Base-by-base conservation (phyloP, 768 basidiomycete genomes). In the Udeniomyces megalosporus region DNA sequence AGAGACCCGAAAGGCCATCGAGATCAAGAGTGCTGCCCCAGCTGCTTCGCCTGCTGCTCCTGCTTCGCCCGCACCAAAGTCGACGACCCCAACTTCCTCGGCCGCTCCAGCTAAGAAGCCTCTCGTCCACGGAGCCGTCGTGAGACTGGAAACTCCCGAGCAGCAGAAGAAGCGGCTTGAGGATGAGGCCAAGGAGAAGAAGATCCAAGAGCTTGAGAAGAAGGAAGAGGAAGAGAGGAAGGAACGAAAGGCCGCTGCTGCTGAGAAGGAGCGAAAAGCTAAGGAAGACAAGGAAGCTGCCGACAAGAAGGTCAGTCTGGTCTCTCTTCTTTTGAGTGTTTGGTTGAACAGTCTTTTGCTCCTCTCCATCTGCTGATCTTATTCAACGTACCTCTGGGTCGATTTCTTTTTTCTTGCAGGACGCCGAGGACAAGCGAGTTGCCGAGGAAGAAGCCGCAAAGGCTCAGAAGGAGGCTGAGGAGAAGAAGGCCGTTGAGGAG, bases 101-200 rank as follows among this genome's bases (percentile, higher is more conserved):
- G 82, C 75, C 17, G 77, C 77, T 69, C 79, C 81, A 57, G 78
- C 80, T 29, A 80, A 80, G 69, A 73, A 74, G 67, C 77, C 76
- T 71, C 73, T 78, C 12, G 65, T 78, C 66, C 78, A 59, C 28
- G 34, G 63, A 31, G 66, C 57, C 26, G 44, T 48, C 34, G 61
- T 62, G 42, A 49, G 58, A 29, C 32, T 65, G 32, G 63, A 65
- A 49, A 62, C 54, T 24, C 42, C 54, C 20, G 66, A 58, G 35
- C 50, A 61, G 53, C 67, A 64, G 52, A 69, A 67, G 52, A 68
- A 70, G 50, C 68, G 73, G 47, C 52, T 67, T 61, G 63, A 29
- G n/a, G 60, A 65, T 61, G 50, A 71, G 73, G 69, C 68, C 67
- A 48, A 66, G 44, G 70, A 70, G 66, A 68, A 71, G 48, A 69